Base-by-base conservation (phyloP, 2,329 filamentous ascomycete species). In the Elsinoe batatas region DNA sequence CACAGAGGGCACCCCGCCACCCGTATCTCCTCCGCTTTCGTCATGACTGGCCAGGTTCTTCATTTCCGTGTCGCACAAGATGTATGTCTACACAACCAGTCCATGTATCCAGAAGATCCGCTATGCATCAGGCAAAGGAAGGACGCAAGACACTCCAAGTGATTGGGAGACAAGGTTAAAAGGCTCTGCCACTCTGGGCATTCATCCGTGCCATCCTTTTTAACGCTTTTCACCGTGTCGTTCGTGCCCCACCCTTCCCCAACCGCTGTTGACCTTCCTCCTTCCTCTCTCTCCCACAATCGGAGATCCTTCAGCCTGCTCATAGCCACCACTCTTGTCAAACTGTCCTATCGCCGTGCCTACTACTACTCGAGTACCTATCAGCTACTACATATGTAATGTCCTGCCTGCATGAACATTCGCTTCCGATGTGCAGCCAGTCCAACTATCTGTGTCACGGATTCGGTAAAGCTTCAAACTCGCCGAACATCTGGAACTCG, bases 91-190 rank as follows among this genome's bases (percentile, higher is more conserved):
- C 18, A 7, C 33, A 26, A 17, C 47, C 33, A 36, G 32, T 38
- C 47, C 47, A 51, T 51, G 35, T 20, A 51, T 51, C 17, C 47
- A 12, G 26, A 13, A 50, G 26, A 36, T 36, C 15, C 33, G 33
- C 47, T 51, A 51, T 51, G 47, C 47, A 38, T 10, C 17, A 51
- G 35, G 20, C 43, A 37, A 38, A 51, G 33, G 33, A 35, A 20
- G 26, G 30, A 36, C 17, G 15, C 17, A 11, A 15, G 17, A 17
- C 6, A 38, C 44, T 15, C 10, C n/a, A 22, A 13, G 12, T n/a
- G n/a, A 13, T 22, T 15, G 38, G 17, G n/a, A 22, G 7, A 8
- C 32, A 26, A 26, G 37, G 33, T 51, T 13, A 26, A 51, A 22
- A 22, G 22, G 22, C 22, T 22, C 22, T 22, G 22, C 22, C 22